These are phyloP conservation scores for Panus rudis DNA, from an alignment of 768 basidiomycete genomes.

Conservation along the genomic window DNA sequence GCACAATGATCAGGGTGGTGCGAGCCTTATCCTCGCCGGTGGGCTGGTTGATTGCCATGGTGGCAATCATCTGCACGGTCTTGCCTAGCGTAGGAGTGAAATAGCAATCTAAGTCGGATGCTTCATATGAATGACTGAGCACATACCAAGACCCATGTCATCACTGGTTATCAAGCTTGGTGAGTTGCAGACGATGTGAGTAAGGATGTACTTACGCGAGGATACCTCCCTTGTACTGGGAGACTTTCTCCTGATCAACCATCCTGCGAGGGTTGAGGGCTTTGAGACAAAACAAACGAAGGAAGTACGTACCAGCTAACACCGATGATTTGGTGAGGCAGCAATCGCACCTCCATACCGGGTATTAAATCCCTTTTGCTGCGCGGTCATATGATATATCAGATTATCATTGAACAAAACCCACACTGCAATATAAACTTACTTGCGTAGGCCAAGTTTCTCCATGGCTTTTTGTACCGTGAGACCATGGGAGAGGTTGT, in stretches of 20 bases:
- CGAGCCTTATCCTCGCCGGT: slow-evolving; percentile 35
- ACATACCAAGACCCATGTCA: slow-evolving; percentile 59
- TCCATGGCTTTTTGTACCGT: slow-evolving; percentile 47
- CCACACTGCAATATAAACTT: slow-evolving; percentile 7
- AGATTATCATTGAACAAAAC: neutral
- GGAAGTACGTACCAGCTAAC: slow-evolving; percentile 50
- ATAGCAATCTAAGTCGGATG: slow-evolving; percentile 4
- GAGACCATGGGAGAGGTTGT: slow-evolving; percentile 47
- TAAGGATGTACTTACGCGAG: slow-evolving; percentile 44
- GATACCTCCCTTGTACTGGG: slow-evolving; percentile 50
- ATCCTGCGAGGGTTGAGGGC: slow-evolving; percentile 40
- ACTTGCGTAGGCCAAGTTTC: slow-evolving; percentile 46
- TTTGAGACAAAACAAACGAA: neutral
- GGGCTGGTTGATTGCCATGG: slow-evolving; percentile 64
- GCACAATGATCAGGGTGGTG: slow-evolving; percentile 70
- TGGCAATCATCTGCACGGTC: slow-evolving; percentile 77
- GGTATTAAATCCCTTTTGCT: slow-evolving; percentile 53
- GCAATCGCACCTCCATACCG: slow-evolving; percentile 60
- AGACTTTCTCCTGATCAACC: slow-evolving; percentile 51
- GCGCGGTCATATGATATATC: slow-evolving; percentile 4
- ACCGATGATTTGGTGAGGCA: slow-evolving; percentile 73
- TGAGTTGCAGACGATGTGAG: too few species aligned
- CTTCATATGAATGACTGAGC: neutral
- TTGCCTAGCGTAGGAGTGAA: slow-evolving; percentile 35
- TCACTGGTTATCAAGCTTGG: slow-evolving; percentile 32